Evolutionary conservation across 306 rosid species (phyloP), one percentile per base, ranked within the genome.

Genomic region (Psophocarpus tetragonolobus): DNA sequence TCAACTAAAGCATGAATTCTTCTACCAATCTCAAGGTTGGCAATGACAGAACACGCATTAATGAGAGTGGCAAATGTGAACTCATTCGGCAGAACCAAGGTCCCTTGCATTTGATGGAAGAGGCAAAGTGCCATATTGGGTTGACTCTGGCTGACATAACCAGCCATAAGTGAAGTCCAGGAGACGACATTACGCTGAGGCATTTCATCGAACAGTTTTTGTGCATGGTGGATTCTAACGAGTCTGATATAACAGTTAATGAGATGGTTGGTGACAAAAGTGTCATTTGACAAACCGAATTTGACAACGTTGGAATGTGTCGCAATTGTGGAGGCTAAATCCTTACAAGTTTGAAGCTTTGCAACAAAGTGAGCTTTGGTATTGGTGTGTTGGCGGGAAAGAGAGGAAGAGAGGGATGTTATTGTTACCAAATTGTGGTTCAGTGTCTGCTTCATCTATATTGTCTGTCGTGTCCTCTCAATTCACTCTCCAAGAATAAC

Each of bases 111-210:
- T 33, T 84, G 82, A 63, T 32, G 53, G 53, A 91, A 90, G 17
- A 90, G 77, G 6, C 48, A 33, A 47, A 91, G 86, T 61, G 90
- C 83, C 54, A 65, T 63, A 60, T 48, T 42, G 48, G 96, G 93
- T 35, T 57, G 86, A 54, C 76, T 86, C n/a, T 18, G 32, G 21
- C 45, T 29, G 11, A 87, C 58, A 23, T 86, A 90, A 48, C 97
- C 94, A 0, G 90, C 87, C 81, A 94, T 90, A 80, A 94, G 90
- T 1, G 94, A 82, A 69, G 98, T 89, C 90, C 92, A 91, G 4
- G 97, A 88, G 18, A 94, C 97, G 18, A 94, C 92, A 74, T 94
- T 90, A 9, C 71, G 85, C 26, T 54, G 80, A 8, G 82, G 75
- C 89, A 90, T 84, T 92, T 80, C 92, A 23, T 90, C 92, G 77